Conservation (phyloP, 2,329 filamentous ascomycete species). For the Cephalotrichum gorgonifer region DNA sequence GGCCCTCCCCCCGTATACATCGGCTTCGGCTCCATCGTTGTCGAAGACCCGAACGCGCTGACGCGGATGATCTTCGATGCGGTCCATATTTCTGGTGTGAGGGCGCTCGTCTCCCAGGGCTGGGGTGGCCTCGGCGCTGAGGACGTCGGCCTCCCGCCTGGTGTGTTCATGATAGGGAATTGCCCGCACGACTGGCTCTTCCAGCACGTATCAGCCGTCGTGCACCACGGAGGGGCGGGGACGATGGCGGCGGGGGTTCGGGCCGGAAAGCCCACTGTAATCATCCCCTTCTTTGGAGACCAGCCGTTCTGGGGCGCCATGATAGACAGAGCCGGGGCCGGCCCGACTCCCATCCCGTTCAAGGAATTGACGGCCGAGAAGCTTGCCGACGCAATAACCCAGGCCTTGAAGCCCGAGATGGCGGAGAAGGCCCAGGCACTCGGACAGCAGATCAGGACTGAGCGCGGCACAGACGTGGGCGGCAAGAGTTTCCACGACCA, state of each 20-base stretch:
- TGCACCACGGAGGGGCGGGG: slow-evolving; percentile 81
- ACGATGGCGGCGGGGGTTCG: slow-evolving; percentile 83
- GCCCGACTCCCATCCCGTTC: slow-evolving; percentile 59
- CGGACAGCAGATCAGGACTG: slow-evolving; percentile 54
- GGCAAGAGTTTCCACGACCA: slow-evolving; percentile 62
- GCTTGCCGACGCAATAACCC: slow-evolving; percentile 52
- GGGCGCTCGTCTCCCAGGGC: slow-evolving; percentile 75
- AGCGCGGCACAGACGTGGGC: slow-evolving; percentile 53
- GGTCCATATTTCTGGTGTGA: slow-evolving; percentile 53
- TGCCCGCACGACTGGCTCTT: slow-evolving; percentile 87
- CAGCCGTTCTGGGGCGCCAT: slow-evolving; percentile 78
- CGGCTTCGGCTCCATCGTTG: slow-evolving; percentile 74
- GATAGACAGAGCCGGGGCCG: slow-evolving; percentile 61
- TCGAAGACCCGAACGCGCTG: slow-evolving; percentile 63
- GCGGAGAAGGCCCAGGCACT: slow-evolving; percentile 44
- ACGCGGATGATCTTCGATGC: slow-evolving; percentile 66
- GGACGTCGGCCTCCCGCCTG: slow-evolving; percentile 57
- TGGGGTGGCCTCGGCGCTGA: slow-evolving; percentile 79
- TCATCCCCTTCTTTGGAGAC: slow-evolving; percentile 82
- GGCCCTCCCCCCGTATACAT: slow-evolving; percentile 71
- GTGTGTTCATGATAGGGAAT: slow-evolving; percentile 76
- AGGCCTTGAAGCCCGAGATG: slow-evolving; percentile 50
- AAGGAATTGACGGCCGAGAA: slow-evolving; percentile 57
- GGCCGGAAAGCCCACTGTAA: slow-evolving; percentile 67
- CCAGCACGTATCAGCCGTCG: slow-evolving; percentile 66